Evolutionary conservation across 106 monocot genomes (phyloP), one percentile per base, ranked within the genome.

Genomic region (Dendrobium officinale): DNA sequence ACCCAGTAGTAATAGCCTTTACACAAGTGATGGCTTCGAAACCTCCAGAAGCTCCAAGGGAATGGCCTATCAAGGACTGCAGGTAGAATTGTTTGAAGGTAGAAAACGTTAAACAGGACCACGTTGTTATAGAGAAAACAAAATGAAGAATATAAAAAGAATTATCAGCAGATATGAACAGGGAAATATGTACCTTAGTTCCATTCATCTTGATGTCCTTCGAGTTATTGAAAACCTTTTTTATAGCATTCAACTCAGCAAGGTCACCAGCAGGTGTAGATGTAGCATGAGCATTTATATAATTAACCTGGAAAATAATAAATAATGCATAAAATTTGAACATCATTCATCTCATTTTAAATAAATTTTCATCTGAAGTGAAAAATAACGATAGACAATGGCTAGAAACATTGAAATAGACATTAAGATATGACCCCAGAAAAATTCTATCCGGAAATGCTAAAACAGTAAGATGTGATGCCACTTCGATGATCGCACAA

Each of bases 231-330:
- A 99, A 99, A 15, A 95, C 95, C 81, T 99, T 79, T 77, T 93
- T 99, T 61, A 99, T 86, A 29, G 99, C 99, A 86, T 99, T 95
- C 64, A 95, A 83, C 83, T 99, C 99, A 77, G 95, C 95, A 26
- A 99, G 79, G 84, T 99, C 99, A 77, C 99, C 99, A 75, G 90
- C 95, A 49, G 89, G 90, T n/a, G 99, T 99, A 24, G 99, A 99
- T 58, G 99, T 99, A 43, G 99, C 99, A 93, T 99, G 99, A 64
- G 93, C 91, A 93, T 99, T 99, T 78, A 99, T 95, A 78, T 99
- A 93, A 75, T 99, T 99, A 75, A 99, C 95, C 98, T 99, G 86
- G 19, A 82, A 81, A 70, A 5, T 37, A 37, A 15, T 43, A 42
- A 74, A 74, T 43, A 74, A 74, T 43, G 20, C 18, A 18, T 29